Percentiles rank a stretch among this genome's conserved stretches.
phyloP scores from a whole-genome alignment of 164 flowering plant species.

The Chimonanthus praecox region DNA sequence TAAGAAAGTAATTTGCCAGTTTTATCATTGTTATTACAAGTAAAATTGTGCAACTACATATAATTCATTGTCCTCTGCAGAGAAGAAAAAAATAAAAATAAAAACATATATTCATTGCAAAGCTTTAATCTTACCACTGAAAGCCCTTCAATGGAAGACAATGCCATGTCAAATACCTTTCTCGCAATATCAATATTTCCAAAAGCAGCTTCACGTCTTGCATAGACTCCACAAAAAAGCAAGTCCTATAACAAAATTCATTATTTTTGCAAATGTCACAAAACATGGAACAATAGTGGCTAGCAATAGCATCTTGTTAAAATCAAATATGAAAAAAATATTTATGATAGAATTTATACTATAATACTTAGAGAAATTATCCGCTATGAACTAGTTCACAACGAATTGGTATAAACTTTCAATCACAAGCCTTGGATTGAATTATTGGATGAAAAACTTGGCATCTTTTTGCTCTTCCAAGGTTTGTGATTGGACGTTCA shows the following conservation, averaged over 20 bases:
- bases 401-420: too few species aligned
- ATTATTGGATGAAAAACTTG: too few species aligned
- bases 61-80: too few species aligned
- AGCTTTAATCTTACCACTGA: constrained; percentile 42
- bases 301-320: neutral
- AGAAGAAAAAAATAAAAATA: too few species aligned
- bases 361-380: too few species aligned
- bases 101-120: neutral
- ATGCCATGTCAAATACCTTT: constrained; percentile 93
- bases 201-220: constrained; percentile 70
- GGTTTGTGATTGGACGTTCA: too few species aligned
- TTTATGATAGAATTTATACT: too few species aligned
- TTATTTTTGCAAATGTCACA: neutral
- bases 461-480: too few species aligned
- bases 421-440: too few species aligned
- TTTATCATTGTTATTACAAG: neutral
- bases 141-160: constrained; percentile 63
- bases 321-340: too few species aligned
- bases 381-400: too few species aligned
- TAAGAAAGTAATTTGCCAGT: neutral
- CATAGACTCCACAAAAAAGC: constrained; percentile 91
- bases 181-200: constrained; percentile 87
- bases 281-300: neutral
- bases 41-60: too few species aligned
- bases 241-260: constrained; percentile 48